Evolutionary conservation across 225 moss, liverwort and hornwort species (phyloP).

Genomic region (Straminergon stramineum): DNA sequence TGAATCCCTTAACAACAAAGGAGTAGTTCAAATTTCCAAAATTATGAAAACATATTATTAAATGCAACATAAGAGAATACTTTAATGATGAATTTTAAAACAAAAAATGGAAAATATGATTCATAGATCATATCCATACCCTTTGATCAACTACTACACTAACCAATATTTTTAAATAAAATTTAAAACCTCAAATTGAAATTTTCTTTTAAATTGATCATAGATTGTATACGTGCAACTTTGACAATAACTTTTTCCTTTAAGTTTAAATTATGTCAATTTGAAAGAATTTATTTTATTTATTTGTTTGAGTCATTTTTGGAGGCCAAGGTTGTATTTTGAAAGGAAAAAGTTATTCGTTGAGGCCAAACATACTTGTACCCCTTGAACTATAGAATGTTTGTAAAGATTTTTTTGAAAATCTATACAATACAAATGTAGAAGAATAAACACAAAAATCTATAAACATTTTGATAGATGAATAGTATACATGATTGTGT

Average conservation of each 20-base stretch:
- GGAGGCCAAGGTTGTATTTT: accelerated
- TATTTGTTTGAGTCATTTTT: neutral
- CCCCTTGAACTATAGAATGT: neutral
- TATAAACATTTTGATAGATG: neutral
- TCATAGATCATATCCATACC: neutral
- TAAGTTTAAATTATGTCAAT: neutral
- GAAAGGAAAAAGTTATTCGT: accelerated
- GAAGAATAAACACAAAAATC: neutral
- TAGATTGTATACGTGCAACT: neutral
- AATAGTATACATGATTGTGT: neutral
- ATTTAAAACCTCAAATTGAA: neutral
- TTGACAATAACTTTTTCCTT: accelerated
- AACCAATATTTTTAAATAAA: neutral
- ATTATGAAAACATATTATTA: neutral
- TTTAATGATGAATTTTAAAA: neutral
- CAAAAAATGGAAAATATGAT: neutral
- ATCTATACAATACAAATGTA: neutral
- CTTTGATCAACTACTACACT: neutral
- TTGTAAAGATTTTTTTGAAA: neutral
- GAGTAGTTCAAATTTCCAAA: neutral
- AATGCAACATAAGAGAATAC: neutral
- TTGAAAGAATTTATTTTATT: neutral
- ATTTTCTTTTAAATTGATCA: neutral
- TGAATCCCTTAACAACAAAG: neutral
- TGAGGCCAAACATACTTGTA: neutral